Base-by-base conservation (phyloP, 345 rosid species). In the Nephelium lappaceum region DNA sequence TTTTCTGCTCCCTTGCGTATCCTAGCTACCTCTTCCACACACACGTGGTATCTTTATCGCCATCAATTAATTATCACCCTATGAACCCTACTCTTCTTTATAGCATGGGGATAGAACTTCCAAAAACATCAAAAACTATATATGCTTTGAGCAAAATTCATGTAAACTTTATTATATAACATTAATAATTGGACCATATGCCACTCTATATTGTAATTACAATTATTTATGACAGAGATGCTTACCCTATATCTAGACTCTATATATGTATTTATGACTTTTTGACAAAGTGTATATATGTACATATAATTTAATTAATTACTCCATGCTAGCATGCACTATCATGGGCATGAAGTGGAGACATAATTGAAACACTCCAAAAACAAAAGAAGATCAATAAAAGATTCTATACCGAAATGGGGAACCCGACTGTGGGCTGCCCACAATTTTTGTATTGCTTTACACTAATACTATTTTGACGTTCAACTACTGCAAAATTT, bases 71-170 rank as follows among this genome's bases (percentile, higher is more conserved):
- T 79, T 77, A 64, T 80, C 79, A 85, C 80, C 80, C 91, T 87
- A 83, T 73, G 41, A 85, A 78, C 80, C 90, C 89, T 90, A 88
- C 79, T 84, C 89, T 85, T 61, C 78, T 84, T 78, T 81, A 69
- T 77, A 76, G 82, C 69, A 45, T 8, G 12, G 10, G 12, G 51
- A 45, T 6, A 45, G 51, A 45, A 11, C 8, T 45, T 45, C 11
- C 36, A 31, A 31, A 31, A 31, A 11, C 12, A 45, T 45, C 11
- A 45, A 45, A 45, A 45, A 45, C 51, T 7, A 45, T 11, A 45
- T 45, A 45, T 75, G 66, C 65, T 71, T 79, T 75, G 72, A 70
- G 31, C 14, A 57, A 57, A 71, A 72, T 76, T 21, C 67, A 25
- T 65, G 67, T 53, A 51, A 77, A 83, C 84, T 81, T 67, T 66